Conservation (phyloP, 345 rosid genomes). For the Toxicodendron radicans region DNA sequence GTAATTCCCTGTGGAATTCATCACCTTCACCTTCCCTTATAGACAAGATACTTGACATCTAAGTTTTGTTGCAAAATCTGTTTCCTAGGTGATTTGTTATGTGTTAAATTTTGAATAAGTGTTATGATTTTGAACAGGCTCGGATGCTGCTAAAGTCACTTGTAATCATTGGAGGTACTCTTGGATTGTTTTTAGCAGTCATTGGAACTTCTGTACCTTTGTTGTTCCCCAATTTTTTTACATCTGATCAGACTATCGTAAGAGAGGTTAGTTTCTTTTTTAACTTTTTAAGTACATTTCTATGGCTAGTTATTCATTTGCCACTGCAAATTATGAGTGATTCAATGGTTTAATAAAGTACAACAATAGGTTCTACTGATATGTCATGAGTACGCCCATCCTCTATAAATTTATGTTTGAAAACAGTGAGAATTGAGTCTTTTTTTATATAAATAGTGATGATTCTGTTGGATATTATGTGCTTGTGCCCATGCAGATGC, state of each 20-base stretch:
- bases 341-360: background rate
- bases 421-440: background rate
- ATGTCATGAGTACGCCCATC: background rate
- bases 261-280: slow-evolving; percentile 36
- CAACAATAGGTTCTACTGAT: background rate
- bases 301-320: background rate
- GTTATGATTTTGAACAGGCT: slow-evolving; percentile 40
- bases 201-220: slow-evolving; percentile 48
- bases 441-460: background rate
- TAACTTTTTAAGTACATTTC: background rate
- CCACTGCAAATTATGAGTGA: no score
- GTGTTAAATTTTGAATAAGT: background rate
- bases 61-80: background rate
- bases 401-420: background rate
- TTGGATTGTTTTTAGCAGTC: slow-evolving; percentile 37
- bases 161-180: slow-evolving; percentile 38
- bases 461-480: slow-evolving; percentile 2
- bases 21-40: background rate
- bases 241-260: slow-evolving; percentile 42
- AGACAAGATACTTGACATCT: background rate
- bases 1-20: background rate
- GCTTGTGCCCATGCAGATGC: slow-evolving; percentile 46
- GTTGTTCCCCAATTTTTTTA: slow-evolving; percentile 50
- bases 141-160: slow-evolving; percentile 49
- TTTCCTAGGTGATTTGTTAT: background rate